Percentiles rank a stretch among this genome's conserved stretches.
phyloP scores from a whole-genome alignment of 31 red algal species.

The Odonthalia washingtoniensis region DNA sequence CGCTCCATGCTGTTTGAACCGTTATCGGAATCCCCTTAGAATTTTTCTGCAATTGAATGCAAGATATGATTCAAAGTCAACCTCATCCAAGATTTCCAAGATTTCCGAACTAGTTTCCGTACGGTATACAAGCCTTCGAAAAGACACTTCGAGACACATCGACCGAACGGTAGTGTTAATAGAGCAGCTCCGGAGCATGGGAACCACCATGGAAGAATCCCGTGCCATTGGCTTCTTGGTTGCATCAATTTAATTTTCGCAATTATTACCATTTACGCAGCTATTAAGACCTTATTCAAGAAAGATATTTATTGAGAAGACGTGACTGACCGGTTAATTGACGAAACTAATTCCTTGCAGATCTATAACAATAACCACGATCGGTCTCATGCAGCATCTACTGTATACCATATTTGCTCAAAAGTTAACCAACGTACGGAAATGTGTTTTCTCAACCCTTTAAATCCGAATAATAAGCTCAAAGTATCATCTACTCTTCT shows the following conservation, averaged over 20 bases:
- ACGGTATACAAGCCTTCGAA: not conserved
- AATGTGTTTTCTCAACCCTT: too few relatives aligned
- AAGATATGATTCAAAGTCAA: constrained; percentile 39
- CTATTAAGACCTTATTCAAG: constrained; percentile 55
- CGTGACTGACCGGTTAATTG: constrained; percentile 26
- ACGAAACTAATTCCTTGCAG: too few relatives aligned
- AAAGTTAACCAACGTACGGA: too few relatives aligned
- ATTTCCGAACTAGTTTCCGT: constrained; percentile 21
- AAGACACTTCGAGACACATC: constrained; percentile 12
- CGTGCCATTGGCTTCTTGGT: too few relatives aligned
- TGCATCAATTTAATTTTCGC: constrained; percentile 12
- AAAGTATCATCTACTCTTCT: too few relatives aligned
- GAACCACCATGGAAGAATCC: constrained; percentile 14
- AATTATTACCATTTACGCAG: constrained; percentile 35
- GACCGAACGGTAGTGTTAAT: constrained; percentile 6
- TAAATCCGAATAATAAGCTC: too few relatives aligned
- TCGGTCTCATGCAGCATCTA: too few relatives aligned
- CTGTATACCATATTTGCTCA: too few relatives aligned
- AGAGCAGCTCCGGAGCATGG: constrained; percentile 28
- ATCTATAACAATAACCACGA: too few relatives aligned
- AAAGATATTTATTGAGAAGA: constrained; percentile 33
- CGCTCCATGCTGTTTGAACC: constrained; percentile 4
- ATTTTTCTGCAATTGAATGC: constrained; percentile 10
- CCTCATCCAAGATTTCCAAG: constrained; percentile 30
- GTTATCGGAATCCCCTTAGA: constrained; percentile 26